Conservation (phyloP, 352 stramenopile genomes). For the Elongisporangium undulatum region DNA sequence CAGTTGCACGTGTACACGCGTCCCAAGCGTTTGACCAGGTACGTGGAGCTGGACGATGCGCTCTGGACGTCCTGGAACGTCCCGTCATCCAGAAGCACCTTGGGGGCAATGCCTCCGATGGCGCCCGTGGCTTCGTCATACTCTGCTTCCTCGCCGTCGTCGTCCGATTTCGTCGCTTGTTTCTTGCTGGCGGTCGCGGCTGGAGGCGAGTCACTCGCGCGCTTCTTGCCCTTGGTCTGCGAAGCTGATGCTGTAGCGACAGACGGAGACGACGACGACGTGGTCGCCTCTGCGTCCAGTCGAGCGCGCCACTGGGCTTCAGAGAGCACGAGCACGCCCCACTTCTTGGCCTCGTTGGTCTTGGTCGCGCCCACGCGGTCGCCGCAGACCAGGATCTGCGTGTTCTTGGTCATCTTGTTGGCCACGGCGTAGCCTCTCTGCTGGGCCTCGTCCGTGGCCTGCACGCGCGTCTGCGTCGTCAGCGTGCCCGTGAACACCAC, state of each 20-base stretch:
- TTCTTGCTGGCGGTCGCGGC: constrained; percentile 8
- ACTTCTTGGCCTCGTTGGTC: constrained; percentile 34
- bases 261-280: constrained; percentile 14
- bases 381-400: constrained; percentile 47
- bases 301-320: constrained; percentile 38
- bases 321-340: constrained; percentile 24
- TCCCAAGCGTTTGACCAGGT: constrained; percentile 45
- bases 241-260: neutral
- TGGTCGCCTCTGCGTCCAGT: constrained; percentile 8
- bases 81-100: constrained; percentile 28
- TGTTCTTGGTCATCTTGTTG: constrained; percentile 25
- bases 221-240: constrained; percentile 8
- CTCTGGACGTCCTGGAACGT: constrained; percentile 44
- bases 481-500: constrained; percentile 60
- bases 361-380: constrained; percentile 49
- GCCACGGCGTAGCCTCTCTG: constrained; percentile 30
- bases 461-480: constrained; percentile 33
- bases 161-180: constrained; percentile 2
- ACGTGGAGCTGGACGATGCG: constrained; percentile 45
- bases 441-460: constrained; percentile 26
- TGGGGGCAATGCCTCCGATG: constrained; percentile 37
- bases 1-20: constrained; percentile 58
- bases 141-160: constrained; percentile 13
- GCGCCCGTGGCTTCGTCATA: constrained; percentile 39
- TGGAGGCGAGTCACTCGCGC: neutral